Evolutionary conservation across 805 yeast species (phyloP).

Genomic region (Wickerhamomyces bisporus): DNA sequence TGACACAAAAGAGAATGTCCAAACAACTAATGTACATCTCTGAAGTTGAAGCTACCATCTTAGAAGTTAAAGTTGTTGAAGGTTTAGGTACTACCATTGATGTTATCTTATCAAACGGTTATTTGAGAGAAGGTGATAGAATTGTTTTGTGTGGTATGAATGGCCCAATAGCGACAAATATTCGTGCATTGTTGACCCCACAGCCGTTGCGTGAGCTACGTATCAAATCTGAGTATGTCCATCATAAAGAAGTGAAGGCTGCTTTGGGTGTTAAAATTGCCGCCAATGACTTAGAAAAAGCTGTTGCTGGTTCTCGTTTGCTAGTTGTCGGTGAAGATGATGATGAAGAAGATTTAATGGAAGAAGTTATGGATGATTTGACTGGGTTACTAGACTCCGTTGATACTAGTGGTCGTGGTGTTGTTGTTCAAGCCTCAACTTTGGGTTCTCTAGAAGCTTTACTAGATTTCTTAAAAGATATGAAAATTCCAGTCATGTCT

Average conservation of each 20-base stretch:
- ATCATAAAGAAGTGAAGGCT: conserved; percentile 97
- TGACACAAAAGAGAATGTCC: conserved; percentile 98
- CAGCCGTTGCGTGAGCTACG: conserved; percentile 96
- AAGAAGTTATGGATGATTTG: conserved; percentile 97
- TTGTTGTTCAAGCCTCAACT: conserved; percentile 96
- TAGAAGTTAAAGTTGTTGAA: conserved; percentile 96
- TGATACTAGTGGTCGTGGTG: conserved; percentile 94
- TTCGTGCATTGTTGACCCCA: conserved; percentile 94
- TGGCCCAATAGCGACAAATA: conserved; percentile 96
- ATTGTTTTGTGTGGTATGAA: conserved; percentile 95
- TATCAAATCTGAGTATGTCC: conserved; percentile 92
- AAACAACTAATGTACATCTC: conserved; percentile 96
- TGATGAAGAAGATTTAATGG: conserved; percentile 96
- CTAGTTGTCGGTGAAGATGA: conserved; percentile 95
- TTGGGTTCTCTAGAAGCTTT: conserved; percentile 97
- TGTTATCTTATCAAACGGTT: conserved; percentile 96
- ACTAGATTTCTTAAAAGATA: conserved; percentile 92
- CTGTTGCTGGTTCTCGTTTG: conserved; percentile 97
- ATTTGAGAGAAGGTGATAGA: conserved; percentile 90
- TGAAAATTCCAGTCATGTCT: conserved; percentile 99
- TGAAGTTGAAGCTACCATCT: conserved; percentile 89
- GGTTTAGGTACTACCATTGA: conserved; percentile 99
- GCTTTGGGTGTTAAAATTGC: conserved; percentile 98
- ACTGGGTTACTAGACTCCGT: conserved; percentile 93
- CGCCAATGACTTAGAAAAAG: conserved; percentile 95